Base-by-base conservation (phyloP, 257 asterid species). In the Plectranthus barbatus region DNA sequence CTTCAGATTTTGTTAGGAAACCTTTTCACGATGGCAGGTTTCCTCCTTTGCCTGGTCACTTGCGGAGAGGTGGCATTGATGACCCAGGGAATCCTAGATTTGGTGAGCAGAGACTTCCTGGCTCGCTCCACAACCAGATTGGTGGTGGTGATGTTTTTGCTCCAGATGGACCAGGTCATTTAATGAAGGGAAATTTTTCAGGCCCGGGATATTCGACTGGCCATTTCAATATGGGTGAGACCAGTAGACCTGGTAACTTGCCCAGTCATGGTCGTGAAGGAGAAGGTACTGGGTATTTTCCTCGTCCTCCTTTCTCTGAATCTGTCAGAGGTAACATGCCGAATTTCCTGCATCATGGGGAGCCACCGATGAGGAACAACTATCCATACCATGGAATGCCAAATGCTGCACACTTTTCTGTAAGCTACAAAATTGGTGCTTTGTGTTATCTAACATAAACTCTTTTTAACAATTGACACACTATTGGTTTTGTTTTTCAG, bases 331-430 rank as follows among this genome's bases (percentile, higher is more conserved):
- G 76, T 49, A 80, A 75, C 68, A 62, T 73, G 53, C 65, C 81
- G 34, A 48, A 72, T 68, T 63, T 70, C 66, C 86, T 72, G 10
- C 96, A 67, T 45, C 72, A 74, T 46, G 88, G 84, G 60, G 95
- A 84, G 65, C 88, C 82, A 72, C 85, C 81, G 68, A 79, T 73
- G 81, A 74, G 89, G 76, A 77, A 84, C 84, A 79, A 71, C 64
- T 80, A 76, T 69, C 64, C 88, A 23, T 73, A 44, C 44, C 88
- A 72, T 56, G 95, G 83, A 67, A 79, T 72, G 73, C 77, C 77
- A 20, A 71, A 74, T 71, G 74, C 72, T 49, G 81, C 70, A 61
- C 66, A 66, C 20, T 83, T 60, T 77, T 56, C 84, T 9, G 94
- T 83, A 79, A 86, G 88, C 70, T n/a, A 54, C 46, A 12, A 42